phyloP scores from a whole-genome alignment of 2,329 filamentous ascomycete species.

The Ilyonectria sp. region DNA sequence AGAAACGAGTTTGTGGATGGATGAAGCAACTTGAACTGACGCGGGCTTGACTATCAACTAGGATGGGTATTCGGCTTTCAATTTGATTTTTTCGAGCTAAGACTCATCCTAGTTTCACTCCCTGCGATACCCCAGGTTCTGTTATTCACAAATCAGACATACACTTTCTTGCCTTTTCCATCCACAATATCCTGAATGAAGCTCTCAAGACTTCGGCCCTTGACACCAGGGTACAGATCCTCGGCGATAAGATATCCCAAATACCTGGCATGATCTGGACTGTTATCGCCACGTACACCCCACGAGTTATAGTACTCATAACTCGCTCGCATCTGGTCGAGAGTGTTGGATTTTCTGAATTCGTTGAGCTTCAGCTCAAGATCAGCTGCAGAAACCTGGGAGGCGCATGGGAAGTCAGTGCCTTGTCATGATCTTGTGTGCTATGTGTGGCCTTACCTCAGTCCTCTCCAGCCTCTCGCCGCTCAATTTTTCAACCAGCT shows the following conservation, averaged over 20 bases:
- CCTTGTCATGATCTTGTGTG: too few species aligned
- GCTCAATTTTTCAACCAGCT: constrained; percentile 61
- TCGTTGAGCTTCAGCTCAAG: not conserved
- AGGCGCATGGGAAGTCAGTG: too few species aligned
- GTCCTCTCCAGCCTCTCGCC: constrained; percentile 59
- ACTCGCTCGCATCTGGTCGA: not conserved
- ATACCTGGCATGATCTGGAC: constrained; percentile 66
- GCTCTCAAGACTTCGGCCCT: not conserved
- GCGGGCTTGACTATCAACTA: too few species aligned
- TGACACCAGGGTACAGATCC: constrained; percentile 63
- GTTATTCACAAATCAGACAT: not conserved
- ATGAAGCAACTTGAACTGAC: too few species aligned
- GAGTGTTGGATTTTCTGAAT: not conserved
- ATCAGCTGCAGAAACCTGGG: constrained; percentile 6
- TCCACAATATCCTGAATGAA: not conserved
- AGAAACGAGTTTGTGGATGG: too few species aligned
- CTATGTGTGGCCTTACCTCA: constrained; percentile 8
- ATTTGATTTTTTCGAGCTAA: too few species aligned
- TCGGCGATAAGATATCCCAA: constrained; percentile 67
- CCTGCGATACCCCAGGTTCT: too few species aligned
- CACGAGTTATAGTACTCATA: not conserved
- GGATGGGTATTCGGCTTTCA: too few species aligned
- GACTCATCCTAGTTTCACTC: too few species aligned
- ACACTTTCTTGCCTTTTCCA: not conserved
- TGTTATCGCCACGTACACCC: constrained; percentile 64